Conservation (phyloP, 176 grass and related monocot species). For the Oryza longistaminata region DNA sequence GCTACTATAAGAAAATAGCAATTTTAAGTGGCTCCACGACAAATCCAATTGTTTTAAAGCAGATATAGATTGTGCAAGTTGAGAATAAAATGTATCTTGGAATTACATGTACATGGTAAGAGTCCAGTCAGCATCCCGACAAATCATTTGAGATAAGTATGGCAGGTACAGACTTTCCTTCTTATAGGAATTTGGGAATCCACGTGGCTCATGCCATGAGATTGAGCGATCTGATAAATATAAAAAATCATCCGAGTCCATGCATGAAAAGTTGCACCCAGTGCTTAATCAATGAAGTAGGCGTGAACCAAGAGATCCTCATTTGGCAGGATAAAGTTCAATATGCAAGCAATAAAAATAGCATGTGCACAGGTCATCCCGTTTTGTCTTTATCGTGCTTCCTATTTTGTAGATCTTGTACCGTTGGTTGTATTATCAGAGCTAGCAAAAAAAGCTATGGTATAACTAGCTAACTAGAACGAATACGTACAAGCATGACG, state of each 20-base stretch:
- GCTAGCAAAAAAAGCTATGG: conserved; percentile 9
- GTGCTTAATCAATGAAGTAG: conserved; percentile 21
- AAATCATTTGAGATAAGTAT: conserved; percentile 13
- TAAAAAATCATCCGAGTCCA: neutral
- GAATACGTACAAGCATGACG: conserved; percentile 12
- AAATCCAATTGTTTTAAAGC: conserved; percentile 28
- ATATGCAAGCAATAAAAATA: conserved; percentile 24
- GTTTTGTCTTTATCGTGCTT: conserved; percentile 27
- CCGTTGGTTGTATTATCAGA: neutral
- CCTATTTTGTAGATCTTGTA: neutral
- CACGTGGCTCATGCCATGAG: conserved; percentile 16
- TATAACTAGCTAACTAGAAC: conserved; percentile 7
- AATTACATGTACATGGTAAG: neutral
- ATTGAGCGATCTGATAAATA: conserved; percentile 11
- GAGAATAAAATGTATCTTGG: neutral
- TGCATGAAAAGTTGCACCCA: conserved; percentile 21
- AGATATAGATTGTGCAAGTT: neutral
- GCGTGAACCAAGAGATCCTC: conserved; percentile 13
- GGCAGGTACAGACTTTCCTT: conserved; percentile 8
- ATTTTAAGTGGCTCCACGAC: conserved; percentile 1
- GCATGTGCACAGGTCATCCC: neutral
- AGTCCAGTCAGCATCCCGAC: conserved; percentile 8
- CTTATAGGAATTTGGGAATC: conserved; percentile 5
- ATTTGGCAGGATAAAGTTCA: conserved; percentile 10
- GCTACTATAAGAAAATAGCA: conserved; percentile 22